Conservation (phyloP, 768 basidiomycete genomes). For the Psilocybe cyanescens region DNA sequence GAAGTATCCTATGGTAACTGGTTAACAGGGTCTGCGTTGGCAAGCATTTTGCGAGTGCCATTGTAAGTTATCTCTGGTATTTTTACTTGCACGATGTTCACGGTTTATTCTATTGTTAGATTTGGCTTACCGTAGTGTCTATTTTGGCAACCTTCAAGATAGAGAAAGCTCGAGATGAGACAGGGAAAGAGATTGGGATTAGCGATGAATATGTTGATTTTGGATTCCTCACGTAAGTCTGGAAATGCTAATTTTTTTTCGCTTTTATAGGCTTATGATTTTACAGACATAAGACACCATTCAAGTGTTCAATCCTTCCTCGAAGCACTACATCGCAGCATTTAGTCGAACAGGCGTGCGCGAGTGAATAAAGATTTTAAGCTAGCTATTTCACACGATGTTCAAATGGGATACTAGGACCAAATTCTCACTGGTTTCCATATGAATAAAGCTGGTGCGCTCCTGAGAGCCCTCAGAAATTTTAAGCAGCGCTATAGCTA, state of each 20-base stretch:
- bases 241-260: not conserved
- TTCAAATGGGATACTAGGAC: too few relatives aligned
- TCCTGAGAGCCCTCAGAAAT: too few relatives aligned
- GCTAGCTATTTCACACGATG: too few relatives aligned
- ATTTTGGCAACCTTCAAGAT: not conserved
- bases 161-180: not conserved
- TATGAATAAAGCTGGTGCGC: too few relatives aligned
- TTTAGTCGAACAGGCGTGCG: not conserved
- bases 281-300: not conserved
- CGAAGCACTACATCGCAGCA: not conserved
- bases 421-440: too few relatives aligned
- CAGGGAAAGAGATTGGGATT: not conserved
- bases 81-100: too few relatives aligned
- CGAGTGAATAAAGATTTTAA: not conserved
- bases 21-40: slow-evolving; percentile 22
- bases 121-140: not conserved
- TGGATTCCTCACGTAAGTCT: not conserved
- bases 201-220: not conserved
- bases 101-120: not conserved
- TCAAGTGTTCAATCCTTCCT: not conserved
- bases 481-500: too few relatives aligned
- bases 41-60: slow-evolving; percentile 27
- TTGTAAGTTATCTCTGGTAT: not conserved
- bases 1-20: not conserved
- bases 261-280: not conserved